phyloP scores from a whole-genome alignment of 202 grass and related monocot genomes.

The Zizania palustris region DNA sequence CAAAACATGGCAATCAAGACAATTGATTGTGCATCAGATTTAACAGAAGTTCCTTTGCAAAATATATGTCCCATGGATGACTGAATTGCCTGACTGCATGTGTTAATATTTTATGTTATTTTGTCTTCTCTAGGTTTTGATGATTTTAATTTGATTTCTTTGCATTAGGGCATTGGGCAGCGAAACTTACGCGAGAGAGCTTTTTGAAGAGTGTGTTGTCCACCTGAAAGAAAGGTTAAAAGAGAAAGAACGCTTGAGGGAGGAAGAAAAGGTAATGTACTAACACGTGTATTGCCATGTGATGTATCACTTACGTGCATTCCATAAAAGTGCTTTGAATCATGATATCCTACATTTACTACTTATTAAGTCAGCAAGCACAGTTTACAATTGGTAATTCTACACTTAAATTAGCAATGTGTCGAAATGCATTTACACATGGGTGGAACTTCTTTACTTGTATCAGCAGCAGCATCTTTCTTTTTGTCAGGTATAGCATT shows the following conservation, averaged over 20 bases:
- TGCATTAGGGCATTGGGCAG: constrained; percentile 66
- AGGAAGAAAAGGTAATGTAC: constrained; percentile 87
- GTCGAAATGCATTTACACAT: constrained; percentile 18
- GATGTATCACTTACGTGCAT: not conserved
- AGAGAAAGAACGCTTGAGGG: constrained; percentile 90
- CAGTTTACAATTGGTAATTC: not conserved
- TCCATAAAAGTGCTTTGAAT: constrained; percentile 1
- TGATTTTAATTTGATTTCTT: constrained; percentile 45
- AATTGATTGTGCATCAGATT: not conserved
- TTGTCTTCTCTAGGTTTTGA: not conserved
- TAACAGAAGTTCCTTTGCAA: not conserved
- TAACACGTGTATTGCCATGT: not conserved
- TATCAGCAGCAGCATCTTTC: not conserved
- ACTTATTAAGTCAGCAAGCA: not conserved
- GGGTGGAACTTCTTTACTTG: not conserved
- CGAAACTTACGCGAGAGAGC: constrained; percentile 67
- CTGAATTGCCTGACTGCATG: not conserved
- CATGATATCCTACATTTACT: not conserved
- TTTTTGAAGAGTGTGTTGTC: constrained; percentile 82
- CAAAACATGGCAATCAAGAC: constrained; percentile 8
- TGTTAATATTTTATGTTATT: constrained; percentile 25
- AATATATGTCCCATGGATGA: not conserved
- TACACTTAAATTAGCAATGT: not conserved
- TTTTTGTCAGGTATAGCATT: constrained; percentile 1
- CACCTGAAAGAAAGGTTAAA: constrained; percentile 90